Conservation (phyloP, 1,284 basidiomycete genomes). For the Wolfiporia cocos region DNA sequence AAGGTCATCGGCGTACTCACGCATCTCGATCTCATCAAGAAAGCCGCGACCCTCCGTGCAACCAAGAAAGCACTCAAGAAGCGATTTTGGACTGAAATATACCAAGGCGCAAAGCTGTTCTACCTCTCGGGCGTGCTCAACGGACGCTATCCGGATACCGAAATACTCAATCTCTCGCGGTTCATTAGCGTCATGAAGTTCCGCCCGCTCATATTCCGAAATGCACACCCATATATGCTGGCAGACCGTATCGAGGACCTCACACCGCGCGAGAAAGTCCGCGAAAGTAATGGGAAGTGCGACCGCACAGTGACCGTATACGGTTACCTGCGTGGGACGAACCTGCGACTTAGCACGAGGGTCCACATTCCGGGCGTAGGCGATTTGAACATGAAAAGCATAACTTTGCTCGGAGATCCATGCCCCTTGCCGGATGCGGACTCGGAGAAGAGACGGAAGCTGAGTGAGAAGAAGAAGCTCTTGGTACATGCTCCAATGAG, state of each 20-base stretch:
- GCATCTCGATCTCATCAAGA: constrained; percentile 97
- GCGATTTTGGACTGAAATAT: constrained; percentile 99
- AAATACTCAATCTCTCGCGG: constrained; percentile 92
- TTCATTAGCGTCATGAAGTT: constrained; percentile 99
- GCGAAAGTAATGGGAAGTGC: constrained; percentile 76
- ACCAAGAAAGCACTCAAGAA: constrained; percentile 97
- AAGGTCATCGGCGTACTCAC: constrained; percentile 97
- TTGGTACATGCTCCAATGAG: constrained; percentile 98
- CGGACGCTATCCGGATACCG: constrained; percentile 95
- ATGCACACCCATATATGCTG: constrained; percentile 93
- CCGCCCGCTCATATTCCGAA: constrained; percentile 94
- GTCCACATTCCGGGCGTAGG: constrained; percentile 96
- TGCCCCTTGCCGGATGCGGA: constrained; percentile 92
- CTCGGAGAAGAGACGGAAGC: constrained; percentile 87
- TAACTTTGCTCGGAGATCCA: constrained; percentile 83
- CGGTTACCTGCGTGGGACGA: constrained; percentile 92
- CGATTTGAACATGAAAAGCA: constrained; percentile 71
- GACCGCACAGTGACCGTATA: constrained; percentile 92
- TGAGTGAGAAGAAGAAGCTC: constrained; percentile 93
- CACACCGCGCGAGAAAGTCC: constrained; percentile 82
- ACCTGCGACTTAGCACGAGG: constrained; percentile 75
- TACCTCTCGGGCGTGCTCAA: constrained; percentile 98
- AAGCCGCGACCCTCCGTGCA: constrained; percentile 78
- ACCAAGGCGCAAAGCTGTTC: constrained; percentile 97
- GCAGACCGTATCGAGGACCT: constrained; percentile 95